phyloP scores from a whole-genome alignment of 352 stramenopile species.

The Albugo candida region DNA sequence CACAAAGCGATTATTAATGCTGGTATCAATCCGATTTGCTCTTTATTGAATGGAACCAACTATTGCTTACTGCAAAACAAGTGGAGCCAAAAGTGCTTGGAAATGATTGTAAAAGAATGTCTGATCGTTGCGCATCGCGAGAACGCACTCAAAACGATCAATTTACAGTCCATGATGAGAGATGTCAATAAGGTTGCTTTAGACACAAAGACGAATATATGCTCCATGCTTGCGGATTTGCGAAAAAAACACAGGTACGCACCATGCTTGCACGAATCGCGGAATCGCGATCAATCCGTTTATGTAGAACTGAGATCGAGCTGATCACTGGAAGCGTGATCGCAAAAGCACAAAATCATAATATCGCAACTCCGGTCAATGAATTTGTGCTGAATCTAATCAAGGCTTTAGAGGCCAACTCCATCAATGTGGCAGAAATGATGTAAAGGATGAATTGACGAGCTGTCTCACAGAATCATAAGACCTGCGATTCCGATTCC shows the following conservation, averaged over 20 bases:
- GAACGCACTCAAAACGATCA: not conserved
- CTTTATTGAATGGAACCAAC: conserved; percentile 36
- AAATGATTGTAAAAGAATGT: conserved; percentile 36
- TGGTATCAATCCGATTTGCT: conserved; percentile 52
- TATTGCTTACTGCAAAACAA: not conserved
- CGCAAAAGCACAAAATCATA: conserved; percentile 17
- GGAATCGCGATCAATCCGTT: not conserved
- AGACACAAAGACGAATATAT: conserved; percentile 38
- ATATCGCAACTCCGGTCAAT: conserved; percentile 40
- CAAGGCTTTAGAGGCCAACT: conserved; percentile 23
- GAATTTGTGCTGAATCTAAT: conserved; percentile 30
- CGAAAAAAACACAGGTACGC: conserved; percentile 26
- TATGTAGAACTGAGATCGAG: conserved; percentile 42
- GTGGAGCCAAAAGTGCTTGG: conserved; percentile 21
- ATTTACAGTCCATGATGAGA: conserved; percentile 25
- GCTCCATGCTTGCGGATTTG: conserved; percentile 58
- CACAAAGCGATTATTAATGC: conserved; percentile 67
- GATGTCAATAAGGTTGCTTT: conserved; percentile 28
- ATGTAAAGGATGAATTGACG: too few species aligned
- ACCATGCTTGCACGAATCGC: not conserved
- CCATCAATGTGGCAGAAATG: too few species aligned
- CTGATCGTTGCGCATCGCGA: conserved; percentile 16
- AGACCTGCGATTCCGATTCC: too few species aligned
- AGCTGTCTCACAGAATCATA: too few species aligned
- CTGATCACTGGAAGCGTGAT: conserved; percentile 49